Evolutionary conservation across 2,329 filamentous ascomycete genomes (phyloP).

Genomic region (Rhynchosporium secalis): DNA sequence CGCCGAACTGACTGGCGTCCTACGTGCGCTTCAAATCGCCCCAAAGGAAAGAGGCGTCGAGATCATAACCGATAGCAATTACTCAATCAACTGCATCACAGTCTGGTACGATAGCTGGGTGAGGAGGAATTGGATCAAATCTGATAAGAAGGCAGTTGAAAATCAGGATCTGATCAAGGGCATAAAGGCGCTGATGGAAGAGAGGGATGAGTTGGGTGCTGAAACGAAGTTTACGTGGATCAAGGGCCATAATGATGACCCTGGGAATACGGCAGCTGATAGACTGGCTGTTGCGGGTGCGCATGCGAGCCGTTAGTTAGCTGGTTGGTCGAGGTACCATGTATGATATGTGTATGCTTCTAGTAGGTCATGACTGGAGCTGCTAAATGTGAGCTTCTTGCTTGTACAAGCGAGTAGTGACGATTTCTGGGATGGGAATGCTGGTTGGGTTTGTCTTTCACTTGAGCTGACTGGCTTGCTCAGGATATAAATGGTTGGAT

Average conservation of each 20-base stretch:
- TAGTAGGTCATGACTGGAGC: neutral
- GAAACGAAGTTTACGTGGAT: slow-evolving; percentile 81
- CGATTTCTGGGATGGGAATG: neutral
- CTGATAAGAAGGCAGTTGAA: slow-evolving; percentile 69
- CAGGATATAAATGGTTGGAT: neutral
- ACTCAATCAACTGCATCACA: slow-evolving; percentile 86
- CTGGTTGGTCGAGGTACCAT: no score
- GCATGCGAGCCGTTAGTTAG: slow-evolving; percentile 7
- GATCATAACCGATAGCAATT: slow-evolving; percentile 87
- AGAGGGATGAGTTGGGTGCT: slow-evolving; percentile 60
- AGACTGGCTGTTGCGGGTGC: slow-evolving; percentile 70
- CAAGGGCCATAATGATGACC: slow-evolving; percentile 75
- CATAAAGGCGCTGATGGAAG: slow-evolving; percentile 69
- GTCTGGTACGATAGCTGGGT: slow-evolving; percentile 81
- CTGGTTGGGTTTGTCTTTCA: neutral
- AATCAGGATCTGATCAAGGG: slow-evolving; percentile 82
- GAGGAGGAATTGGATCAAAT: slow-evolving; percentile 74
- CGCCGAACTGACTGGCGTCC: slow-evolving; percentile 87
- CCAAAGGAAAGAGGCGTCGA: slow-evolving; percentile 66
- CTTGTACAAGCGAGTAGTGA: neutral
- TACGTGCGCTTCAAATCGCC: slow-evolving; percentile 76
- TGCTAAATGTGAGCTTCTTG: neutral
- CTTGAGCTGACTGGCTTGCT: neutral
- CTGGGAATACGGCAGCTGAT: slow-evolving; percentile 82
- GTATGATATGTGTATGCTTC: no score